Percentiles rank a stretch among this genome's conserved stretches.
Conservation (phyloP, 495 filamentous ascomycete genomes). For the Tuber umbilicatum region DNA sequence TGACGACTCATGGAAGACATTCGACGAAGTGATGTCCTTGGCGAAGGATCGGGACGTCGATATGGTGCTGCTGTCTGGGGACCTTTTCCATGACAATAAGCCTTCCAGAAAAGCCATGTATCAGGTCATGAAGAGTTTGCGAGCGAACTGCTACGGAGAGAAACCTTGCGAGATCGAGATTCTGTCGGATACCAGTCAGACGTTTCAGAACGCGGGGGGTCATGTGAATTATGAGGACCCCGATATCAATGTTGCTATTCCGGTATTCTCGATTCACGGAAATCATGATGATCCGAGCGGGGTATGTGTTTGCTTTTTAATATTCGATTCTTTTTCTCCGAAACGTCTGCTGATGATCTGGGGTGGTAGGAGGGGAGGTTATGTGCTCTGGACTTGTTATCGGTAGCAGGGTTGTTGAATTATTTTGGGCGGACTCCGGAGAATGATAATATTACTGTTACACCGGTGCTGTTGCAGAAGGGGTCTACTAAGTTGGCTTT, state of each 20-base stretch:
- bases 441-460: conserved; percentile 83
- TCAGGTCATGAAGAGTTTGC: conserved; percentile 86
- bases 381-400: conserved; percentile 82
- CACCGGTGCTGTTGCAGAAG: conserved; percentile 88
- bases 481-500: conserved; percentile 88
- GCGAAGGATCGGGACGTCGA: conserved; percentile 84
- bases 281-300: conserved; percentile 98
- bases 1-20: conserved; percentile 94
- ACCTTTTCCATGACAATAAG: conserved; percentile 98
- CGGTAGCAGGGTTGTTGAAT: conserved; percentile 84
- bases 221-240: conserved; percentile 97
- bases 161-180: conserved; percentile 95
- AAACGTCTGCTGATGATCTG: background rate
- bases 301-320: conserved; percentile 33
- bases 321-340: conserved; percentile 15
- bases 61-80: conserved; percentile 90
- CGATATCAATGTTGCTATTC: conserved; percentile 95
- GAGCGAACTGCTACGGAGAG: conserved; percentile 88
- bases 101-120: conserved; percentile 95
- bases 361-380: conserved; percentile 64
- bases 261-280: conserved; percentile 96
- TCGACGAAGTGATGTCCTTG: conserved; percentile 90
- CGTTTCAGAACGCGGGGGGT: conserved; percentile 75
- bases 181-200: conserved; percentile 82
- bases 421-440: conserved; percentile 91